A percentile compares a stretch with the other conserved stretches of the same genome.
These are phyloP conservation scores for Didymella keratinophila DNA, from an alignment of 2,329 filamentous ascomycete species.

Conservation along the genomic window DNA sequence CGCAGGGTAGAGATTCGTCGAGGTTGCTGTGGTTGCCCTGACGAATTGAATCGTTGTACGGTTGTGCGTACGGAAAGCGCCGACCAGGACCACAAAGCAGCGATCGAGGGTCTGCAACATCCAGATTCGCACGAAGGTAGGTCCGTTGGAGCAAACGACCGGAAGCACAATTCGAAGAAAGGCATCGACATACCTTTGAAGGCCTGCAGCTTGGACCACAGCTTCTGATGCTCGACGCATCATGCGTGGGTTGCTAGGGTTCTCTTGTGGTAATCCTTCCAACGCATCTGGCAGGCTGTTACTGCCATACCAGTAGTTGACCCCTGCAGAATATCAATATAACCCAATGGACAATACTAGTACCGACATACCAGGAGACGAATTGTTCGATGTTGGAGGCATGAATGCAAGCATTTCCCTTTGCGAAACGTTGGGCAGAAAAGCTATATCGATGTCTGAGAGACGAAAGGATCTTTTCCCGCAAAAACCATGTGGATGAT, in stretches of 20 bases:
- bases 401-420: conserved; percentile 50
- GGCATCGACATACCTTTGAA: conserved; percentile 39
- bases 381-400: conserved; percentile 46
- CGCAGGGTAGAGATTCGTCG: conserved; percentile 1
- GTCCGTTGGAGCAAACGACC: neutral
- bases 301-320: conserved; percentile 47
- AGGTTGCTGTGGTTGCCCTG: conserved; percentile 2
- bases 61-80: conserved; percentile 5
- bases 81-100: conserved; percentile 9
- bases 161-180: neutral
- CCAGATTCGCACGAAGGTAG: neutral
- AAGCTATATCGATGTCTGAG: conserved; percentile 32
- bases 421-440: conserved; percentile 28
- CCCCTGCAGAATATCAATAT: conserved; percentile 33
- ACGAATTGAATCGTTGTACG: conserved; percentile 2
- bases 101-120: neutral
- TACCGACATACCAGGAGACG: conserved; percentile 41
- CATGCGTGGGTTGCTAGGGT: conserved; percentile 33
- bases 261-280: conserved; percentile 36
- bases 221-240: conserved; percentile 47
- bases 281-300: conserved; percentile 41
- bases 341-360: conserved; percentile 5
- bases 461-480: conserved; percentile 32
- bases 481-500: conserved; percentile 35
- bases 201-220: conserved; percentile 37